These are phyloP conservation scores for sunflower (Helianthus annuus) DNA, from an alignment of 129 eudicot genomes.

Conservation along the genomic window HanXRQr2.0-SUNRISE NC_035439.2:3838445-3838944, in stretches of 20 bases:
- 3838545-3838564: constrained; percentile 67
- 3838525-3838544: constrained; percentile 86
- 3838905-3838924: constrained; percentile 48
- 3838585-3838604: constrained; percentile 61
- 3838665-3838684: constrained; percentile 42
- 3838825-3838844: constrained; percentile 57
- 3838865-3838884: constrained; percentile 55
- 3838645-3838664: constrained; percentile 36
- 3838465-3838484: constrained; percentile 90
- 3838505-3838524: constrained; percentile 85
- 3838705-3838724: constrained; percentile 59
- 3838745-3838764: constrained; percentile 69
- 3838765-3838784: constrained; percentile 52
- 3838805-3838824: constrained; percentile 65
- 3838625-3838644: constrained; percentile 33
- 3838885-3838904: constrained; percentile 55
- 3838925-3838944: constrained; percentile 59
- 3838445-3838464: constrained; percentile 75
- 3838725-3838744: constrained; percentile 84
- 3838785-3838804: constrained; percentile 65
- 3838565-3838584: constrained; percentile 64
- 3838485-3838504: constrained; percentile 83
- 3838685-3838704: constrained; percentile 52
- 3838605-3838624: constrained; percentile 36
- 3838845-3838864: constrained; percentile 56